Base-by-base conservation (phyloP, 2,329 filamentous ascomycete species). In the Aspergillus nomiae region DNA sequence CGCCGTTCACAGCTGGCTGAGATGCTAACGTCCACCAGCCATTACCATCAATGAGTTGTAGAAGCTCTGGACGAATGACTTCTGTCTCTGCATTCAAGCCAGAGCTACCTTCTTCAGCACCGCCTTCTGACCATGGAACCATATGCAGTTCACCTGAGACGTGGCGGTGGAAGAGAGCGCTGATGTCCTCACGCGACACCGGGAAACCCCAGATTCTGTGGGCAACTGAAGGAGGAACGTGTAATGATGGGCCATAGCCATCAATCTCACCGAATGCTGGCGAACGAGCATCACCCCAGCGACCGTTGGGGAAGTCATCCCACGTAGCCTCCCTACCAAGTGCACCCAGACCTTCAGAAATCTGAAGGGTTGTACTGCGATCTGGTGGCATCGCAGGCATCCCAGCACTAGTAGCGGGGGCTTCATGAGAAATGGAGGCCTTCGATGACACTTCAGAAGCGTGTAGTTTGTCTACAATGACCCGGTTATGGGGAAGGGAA, bases 1-100 rank as follows among this genome's bases (percentile, higher is more conserved):
- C 80, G 48, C 94, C 93, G 74, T 97, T 96, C 62, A 97, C 92
- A 19, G 94, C 92, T 4, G 95, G 95, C 75, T 99, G 95, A 4
- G 92, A 96, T 4, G 95, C 95, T 4, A 99, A 90, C 3, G 94
- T 97, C 94, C 94, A 97, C 92, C 94, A 97, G 61, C 94, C 93
- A 63, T 86, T 85, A 69, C 89, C 87, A 64, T 82, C 79, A 77
- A 97, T 97, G 63, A 99, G 83, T 46, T 83, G 82, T 32, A 95
- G 80, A 0, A 99, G 87, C 66, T 92, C 86, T 1, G 87, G 80
- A 64, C 89, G 89, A 77, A 99, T 99, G 1, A 89, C 88, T 32
- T 86, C 86, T 3, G 93, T 97, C 80, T 99, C 95, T 21, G 92
- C 85, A 57, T 80, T 81, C 56, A 81, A 59, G 34, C 79, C 77